Evolutionary conservation across 2,329 filamentous ascomycete genomes (phyloP).

Genomic region (Trichophyton verrucosum): DNA sequence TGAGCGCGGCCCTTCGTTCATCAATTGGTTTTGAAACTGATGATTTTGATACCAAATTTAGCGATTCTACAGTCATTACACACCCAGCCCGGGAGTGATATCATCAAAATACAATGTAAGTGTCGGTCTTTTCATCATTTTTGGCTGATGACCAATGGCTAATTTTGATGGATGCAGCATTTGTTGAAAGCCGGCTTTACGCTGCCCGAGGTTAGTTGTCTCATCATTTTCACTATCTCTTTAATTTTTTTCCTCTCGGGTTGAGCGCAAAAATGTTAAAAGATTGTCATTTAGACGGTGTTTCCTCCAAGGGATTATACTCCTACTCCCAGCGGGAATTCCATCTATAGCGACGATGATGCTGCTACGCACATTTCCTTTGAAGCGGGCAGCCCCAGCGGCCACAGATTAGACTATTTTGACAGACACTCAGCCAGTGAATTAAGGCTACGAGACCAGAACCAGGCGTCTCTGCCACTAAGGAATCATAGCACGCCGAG

Average conservation of each 20-base stretch:
- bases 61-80: not conserved
- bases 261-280: not conserved
- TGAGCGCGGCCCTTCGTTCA: not conserved
- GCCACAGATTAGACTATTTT: not conserved
- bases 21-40: not conserved
- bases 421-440: not conserved
- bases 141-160: not conserved
- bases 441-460: not conserved
- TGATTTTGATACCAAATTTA: not conserved
- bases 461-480: not conserved
- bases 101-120: not conserved
- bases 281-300: not conserved
- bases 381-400: not conserved
- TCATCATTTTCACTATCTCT: not conserved
- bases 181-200: not conserved
- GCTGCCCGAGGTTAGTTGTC: not conserved
- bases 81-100: not conserved
- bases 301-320: not conserved
- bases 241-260: not conserved
- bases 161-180: not conserved
- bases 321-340: not conserved
- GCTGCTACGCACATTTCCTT: not conserved
- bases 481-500: not conserved
- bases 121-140: not conserved
- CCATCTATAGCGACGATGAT: not conserved